These are phyloP conservation scores for Pascua sp. DNA, from an alignment of 1,284 basidiomycete species.

Conservation along the genomic window DNA sequence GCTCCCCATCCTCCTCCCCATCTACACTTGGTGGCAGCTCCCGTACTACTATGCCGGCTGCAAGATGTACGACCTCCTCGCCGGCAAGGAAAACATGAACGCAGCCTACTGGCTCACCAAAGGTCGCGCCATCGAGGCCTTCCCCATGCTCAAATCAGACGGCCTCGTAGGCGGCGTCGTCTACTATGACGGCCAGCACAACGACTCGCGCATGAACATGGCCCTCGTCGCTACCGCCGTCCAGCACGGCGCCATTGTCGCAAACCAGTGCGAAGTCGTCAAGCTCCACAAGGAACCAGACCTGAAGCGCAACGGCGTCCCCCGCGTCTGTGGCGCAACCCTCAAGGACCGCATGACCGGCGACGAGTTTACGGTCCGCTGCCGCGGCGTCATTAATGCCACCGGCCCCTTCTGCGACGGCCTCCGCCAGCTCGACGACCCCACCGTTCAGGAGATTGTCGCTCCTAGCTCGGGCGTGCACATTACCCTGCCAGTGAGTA, in stretches of 20 bases:
- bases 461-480: slow-evolving; percentile 90
- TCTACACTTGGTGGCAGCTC: slow-evolving; percentile 83
- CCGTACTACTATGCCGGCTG: slow-evolving; percentile 95
- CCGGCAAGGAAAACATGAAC: slow-evolving; percentile 97
- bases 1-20: slow-evolving; percentile 61
- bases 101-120: slow-evolving; percentile 90
- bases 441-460: slow-evolving; percentile 77
- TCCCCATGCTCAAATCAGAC: slow-evolving; percentile 89
- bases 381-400: slow-evolving; percentile 93
- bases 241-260: slow-evolving; percentile 81
- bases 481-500: slow-evolving; percentile 74
- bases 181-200: slow-evolving; percentile 98
- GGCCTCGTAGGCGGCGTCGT: slow-evolving; percentile 90
- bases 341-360: slow-evolving; percentile 75
- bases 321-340: slow-evolving; percentile 69
- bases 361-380: slow-evolving; percentile 74
- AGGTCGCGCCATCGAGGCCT: slow-evolving; percentile 72
- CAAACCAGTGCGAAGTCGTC: slow-evolving; percentile 88
- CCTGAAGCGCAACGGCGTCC: slow-evolving; percentile 52
- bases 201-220: slow-evolving; percentile 97
- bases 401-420: slow-evolving; percentile 93
- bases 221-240: slow-evolving; percentile 91
- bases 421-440: slow-evolving; percentile 81
- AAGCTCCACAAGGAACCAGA: slow-evolving; percentile 66
- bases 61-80: slow-evolving; percentile 94